phyloP scores from a whole-genome alignment of 805 yeast species.

The Sugiyamaella marilandica region DNA sequence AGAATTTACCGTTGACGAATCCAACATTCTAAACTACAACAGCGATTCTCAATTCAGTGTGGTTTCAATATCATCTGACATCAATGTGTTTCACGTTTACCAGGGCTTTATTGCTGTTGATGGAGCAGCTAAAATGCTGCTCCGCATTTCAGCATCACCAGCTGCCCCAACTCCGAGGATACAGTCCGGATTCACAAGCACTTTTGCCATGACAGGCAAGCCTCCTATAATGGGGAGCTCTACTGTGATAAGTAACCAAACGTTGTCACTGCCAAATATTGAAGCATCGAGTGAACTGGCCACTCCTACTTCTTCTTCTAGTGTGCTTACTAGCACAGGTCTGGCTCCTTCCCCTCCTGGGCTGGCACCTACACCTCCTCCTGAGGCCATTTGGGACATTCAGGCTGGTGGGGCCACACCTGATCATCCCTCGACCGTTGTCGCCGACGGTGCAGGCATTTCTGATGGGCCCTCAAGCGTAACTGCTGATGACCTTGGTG shows the following conservation, averaged over 20 bases:
- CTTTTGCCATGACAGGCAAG: not conserved
- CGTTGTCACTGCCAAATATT: no score
- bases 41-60: constrained; percentile 14
- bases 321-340: not conserved
- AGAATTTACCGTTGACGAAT: no score
- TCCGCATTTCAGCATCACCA: no score
- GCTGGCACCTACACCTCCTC: not conserved
- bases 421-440: not conserved
- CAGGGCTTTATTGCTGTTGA: no score
- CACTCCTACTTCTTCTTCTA: not conserved
- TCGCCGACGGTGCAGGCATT: not conserved
- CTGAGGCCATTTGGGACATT: not conserved
- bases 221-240: constrained; percentile 1
- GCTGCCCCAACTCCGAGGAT: no score
- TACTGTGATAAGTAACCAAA: not conserved
- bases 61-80: not conserved
- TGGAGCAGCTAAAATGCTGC: no score
- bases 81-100: no score
- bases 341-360: not conserved
- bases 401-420: not conserved
- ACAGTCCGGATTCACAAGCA: no score
- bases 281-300: not conserved
- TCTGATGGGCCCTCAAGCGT: not conserved
- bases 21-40: not conserved
- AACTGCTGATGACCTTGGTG: not conserved